Base-by-base conservation (phyloP, 1,284 basidiomycete genomes). In the Moesziomyces sp. region DNA sequence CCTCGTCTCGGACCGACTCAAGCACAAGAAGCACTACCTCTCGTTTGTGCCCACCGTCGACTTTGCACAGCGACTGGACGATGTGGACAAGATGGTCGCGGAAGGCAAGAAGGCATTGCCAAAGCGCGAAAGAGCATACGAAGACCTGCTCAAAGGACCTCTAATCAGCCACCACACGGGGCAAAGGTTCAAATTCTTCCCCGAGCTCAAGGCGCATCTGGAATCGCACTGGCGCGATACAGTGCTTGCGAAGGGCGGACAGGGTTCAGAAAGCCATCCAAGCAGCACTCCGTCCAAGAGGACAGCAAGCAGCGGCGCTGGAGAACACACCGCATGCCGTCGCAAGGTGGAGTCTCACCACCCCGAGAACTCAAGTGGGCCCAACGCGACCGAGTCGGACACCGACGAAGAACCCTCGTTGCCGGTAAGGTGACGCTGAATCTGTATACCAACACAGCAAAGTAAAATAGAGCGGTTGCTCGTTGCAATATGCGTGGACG, bases 1-100 rank as follows among this genome's bases (percentile, higher is more conserved):
- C 82, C 85, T 97, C 19, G 87, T 89, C 52, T 91, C 91, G 0
- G 87, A 88, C 3, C 85, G 86, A 40, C 85, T 98, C 85, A 98
- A 96, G 85, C 89, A 88, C 68, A 97, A 97, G 87, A 94, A 80
- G 57, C 81, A 98, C 79, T 94, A 94, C 86, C 94, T 96, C 83
- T 93, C 93, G 3, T 99, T 98, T 86, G 90, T 92, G 76, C 96
- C 95, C 0, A 88, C 88, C 30, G 86, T 89, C 14, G 94, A 93
- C 0, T 97, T 94, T 86, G 97, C 97, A 84, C 80, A 98, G 0
- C 88, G 90, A 56, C 85, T 97, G 5, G 87, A 89, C 38, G 89
- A 92, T 0, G 54, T 51, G 13, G 63, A 70, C 23, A 14, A 46
- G 3, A 18, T 70, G 52, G 42, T 63, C 19, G 40, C 43, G 19